A percentile compares a stretch with the other conserved stretches of the same genome.
phyloP scores from a whole-genome alignment of 2,329 filamentous ascomycete genomes.

The Exophiala spinifera region DNA sequence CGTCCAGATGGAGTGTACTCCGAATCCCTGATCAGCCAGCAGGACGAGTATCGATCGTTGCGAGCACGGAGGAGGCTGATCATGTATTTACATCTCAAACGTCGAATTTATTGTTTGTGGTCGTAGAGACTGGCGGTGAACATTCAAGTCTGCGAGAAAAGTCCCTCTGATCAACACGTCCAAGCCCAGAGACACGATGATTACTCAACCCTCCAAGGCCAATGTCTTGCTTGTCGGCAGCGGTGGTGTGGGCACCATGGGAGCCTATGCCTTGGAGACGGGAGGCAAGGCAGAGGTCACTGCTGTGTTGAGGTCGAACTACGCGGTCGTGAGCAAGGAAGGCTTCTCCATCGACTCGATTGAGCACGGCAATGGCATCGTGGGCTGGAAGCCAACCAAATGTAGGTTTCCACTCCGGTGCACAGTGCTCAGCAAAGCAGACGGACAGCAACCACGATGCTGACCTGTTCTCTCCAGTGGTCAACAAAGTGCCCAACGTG shows the following conservation, averaged over 20 bases:
- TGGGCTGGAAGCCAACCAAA: slow-evolving; percentile 43
- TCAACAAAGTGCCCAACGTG: slow-evolving; percentile 49
- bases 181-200: background rate
- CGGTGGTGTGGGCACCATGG: slow-evolving; percentile 58
- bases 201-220: slow-evolving; percentile 25
- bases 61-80: too few species aligned
- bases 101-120: too few species aligned
- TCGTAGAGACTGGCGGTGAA: too few species aligned
- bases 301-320: slow-evolving; percentile 57
- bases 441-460: too few species aligned
- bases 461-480: slow-evolving; percentile 35
- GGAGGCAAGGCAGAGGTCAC: slow-evolving; percentile 53
- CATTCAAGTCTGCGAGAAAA: too few species aligned
- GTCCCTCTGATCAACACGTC: too few species aligned
- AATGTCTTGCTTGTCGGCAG: slow-evolving; percentile 54
- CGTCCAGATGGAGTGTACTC: too few species aligned
- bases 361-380: slow-evolving; percentile 39
- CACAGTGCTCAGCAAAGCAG: too few species aligned
- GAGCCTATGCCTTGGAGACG: slow-evolving; percentile 53
- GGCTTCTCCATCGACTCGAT: slow-evolving; percentile 57
- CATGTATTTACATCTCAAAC: too few species aligned
- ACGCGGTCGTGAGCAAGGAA: slow-evolving; percentile 42
- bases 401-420: slow-evolving; percentile 28
- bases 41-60: too few species aligned
- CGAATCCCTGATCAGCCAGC: too few species aligned